phyloP scores from a whole-genome alignment of 768 basidiomycete species.

The Kwoniella bestiolae region DNA sequence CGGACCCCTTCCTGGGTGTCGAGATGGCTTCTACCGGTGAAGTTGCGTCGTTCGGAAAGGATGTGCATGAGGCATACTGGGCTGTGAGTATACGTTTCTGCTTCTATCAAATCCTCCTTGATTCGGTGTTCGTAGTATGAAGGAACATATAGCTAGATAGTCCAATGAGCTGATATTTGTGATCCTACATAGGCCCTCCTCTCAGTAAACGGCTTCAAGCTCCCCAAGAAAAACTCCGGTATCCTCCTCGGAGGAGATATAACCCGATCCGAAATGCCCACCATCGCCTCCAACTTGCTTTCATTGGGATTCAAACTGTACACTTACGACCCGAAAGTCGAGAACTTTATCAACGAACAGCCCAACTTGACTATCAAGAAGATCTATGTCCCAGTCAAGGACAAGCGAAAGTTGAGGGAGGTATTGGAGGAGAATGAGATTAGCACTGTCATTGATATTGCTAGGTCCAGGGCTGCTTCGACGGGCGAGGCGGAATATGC shows the following conservation, averaged over 20 bases:
- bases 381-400: conserved; percentile 94
- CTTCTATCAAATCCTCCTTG: too few species aligned
- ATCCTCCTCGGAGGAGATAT: conserved; percentile 92
- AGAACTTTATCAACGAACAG: conserved; percentile 78
- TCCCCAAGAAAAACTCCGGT: conserved; percentile 80
- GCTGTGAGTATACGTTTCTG: conserved; percentile 44
- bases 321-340: conserved; percentile 63
- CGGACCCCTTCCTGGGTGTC: conserved; percentile 95
- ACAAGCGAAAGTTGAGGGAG: conserved; percentile 91
- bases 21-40: conserved; percentile 99
- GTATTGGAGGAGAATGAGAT: conserved; percentile 88
- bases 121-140: too few species aligned
- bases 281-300: conserved; percentile 76
- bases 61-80: conserved; percentile 81
- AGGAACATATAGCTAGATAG: too few species aligned
- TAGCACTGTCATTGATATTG: conserved; percentile 90
- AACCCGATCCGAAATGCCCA: conserved; percentile 80
- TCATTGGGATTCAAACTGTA: conserved; percentile 95
- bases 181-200: conserved; percentile 64
- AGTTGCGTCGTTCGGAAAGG: conserved; percentile 91
- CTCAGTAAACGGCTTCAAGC: conserved; percentile 92
- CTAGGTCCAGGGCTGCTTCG: conserved; percentile 73
- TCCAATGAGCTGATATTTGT: background rate
- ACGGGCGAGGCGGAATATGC: conserved; percentile 94
- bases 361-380: conserved; percentile 74